Base-by-base conservation (phyloP, 768 basidiomycete genomes). In the Leucocoprinus sp. region DNA sequence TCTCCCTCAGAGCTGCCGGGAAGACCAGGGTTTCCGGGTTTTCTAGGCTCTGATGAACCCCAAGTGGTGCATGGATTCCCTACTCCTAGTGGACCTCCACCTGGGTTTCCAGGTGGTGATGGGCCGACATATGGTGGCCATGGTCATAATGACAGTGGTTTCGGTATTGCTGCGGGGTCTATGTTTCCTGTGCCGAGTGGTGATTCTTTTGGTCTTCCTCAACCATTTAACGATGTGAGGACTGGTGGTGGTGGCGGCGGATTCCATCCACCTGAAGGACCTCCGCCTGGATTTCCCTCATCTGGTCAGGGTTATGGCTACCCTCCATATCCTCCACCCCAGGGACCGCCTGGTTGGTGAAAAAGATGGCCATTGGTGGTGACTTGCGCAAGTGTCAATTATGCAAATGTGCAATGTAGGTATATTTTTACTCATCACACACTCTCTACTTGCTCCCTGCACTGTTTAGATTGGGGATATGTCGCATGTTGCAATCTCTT, bases 191-290 rank as follows among this genome's bases (percentile, higher is more conserved):
- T 36, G 54, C 61, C 65, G 17, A 58, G 60, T 24, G 52, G 49
- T 12, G 14, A n/a, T 14, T 54, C 42, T 6, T 49, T 52, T 12
- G 53, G 55, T 3, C 48, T 44, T 49, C 49, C 49, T 8, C 31
- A 54, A 11, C 52, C 56, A 7, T 52, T 51, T 41, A 60, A 52
- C 29, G 55, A 42, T 21, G 36, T n/a, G n/a, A n/a, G 42, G 21
- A 12, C 42, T 39, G 38, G 38, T 8, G 50, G 48, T 43, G 57
- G 53, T 29, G 9, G 9, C 8, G 11, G 57, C 57, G 55, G 52
- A 12, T 73, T 71, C 57, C 71, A 71, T 22, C 63, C 60, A 33
- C 59, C 61, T 50, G 50, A 53, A 22, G 51, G 50, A 15, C 48
- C 53, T n/a, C 37, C 51, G 4, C 55, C 55, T 50, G 63, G 57